phyloP scores from a whole-genome alignment of 2,329 filamentous ascomycete species.

The Alternaria panax region DNA sequence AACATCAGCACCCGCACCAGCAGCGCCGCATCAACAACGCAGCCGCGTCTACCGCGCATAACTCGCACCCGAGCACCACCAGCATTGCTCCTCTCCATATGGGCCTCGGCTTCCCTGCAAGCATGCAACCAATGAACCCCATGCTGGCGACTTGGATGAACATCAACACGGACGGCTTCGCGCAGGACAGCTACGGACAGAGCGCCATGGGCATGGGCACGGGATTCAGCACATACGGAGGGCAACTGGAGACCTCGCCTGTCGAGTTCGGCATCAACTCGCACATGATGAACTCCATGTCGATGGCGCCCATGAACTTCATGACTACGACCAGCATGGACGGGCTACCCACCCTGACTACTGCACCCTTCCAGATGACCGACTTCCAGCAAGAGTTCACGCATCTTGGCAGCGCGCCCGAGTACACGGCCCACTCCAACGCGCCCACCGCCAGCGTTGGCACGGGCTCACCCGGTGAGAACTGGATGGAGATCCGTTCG shows the following conservation, averaged over 20 bases:
- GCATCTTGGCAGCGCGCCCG: constrained; percentile 58
- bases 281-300: constrained; percentile 29
- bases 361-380: constrained; percentile 55
- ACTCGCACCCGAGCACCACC: constrained; percentile 33
- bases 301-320: constrained; percentile 26
- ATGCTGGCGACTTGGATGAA: constrained; percentile 56
- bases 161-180: constrained; percentile 44
- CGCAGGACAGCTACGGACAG: constrained; percentile 36
- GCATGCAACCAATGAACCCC: constrained; percentile 45
- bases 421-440: constrained; percentile 49
- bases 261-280: constrained; percentile 56
- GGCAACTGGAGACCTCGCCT: constrained; percentile 55
- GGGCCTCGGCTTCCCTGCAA: constrained; percentile 42
- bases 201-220: constrained; percentile 44
- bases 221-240: constrained; percentile 51
- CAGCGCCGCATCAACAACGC: constrained; percentile 41
- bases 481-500: constrained; percentile 85
- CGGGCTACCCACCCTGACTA: constrained; percentile 53
- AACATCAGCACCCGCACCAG: constrained; percentile 31
- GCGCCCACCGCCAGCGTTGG: constrained; percentile 48
- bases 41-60: constrained; percentile 33
- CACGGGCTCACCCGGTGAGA: constrained; percentile 75
- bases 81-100: constrained; percentile 46
- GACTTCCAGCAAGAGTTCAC: constrained; percentile 78
- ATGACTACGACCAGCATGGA: constrained; percentile 54